Evolutionary conservation across 306 rosid species (phyloP), one percentile per base, ranked within the genome.

Genomic region (Vachellia collinsii): DNA sequence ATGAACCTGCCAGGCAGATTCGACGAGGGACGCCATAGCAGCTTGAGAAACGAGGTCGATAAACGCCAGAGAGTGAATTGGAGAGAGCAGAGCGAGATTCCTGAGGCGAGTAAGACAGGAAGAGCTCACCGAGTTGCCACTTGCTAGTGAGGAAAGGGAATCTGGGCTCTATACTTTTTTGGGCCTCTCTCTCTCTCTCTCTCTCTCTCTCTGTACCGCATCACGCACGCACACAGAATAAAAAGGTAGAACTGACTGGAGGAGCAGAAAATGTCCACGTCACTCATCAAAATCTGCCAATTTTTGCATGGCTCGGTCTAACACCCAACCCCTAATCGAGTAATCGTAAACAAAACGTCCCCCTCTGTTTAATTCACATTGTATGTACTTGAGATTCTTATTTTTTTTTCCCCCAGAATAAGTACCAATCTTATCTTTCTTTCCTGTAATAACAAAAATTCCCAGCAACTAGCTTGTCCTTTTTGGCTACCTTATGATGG

Each of bases 1-100:
- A 41, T 43, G 66, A 78, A 92, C 97, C 97, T 58, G 85, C 97
- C 97, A 92, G 39, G 85, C 88, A 88, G 94, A 90, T 89, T 85
- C 89, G 76, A 88, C 11, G 79, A 87, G 42, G 62, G 88, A 91
- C 63, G 91, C 92, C 94, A 91, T 91, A 39, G 66, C 23, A 63
- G 66, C 22, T 5, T 23, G 50, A 53, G 79, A 70, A 22, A 69
- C 8, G 47, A 34, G 62, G 70, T 34, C 36, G 79, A 64, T 29
- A 61, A n/a, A 43, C 34, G 59, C 41, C 25, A 29, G 4, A 29
- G 34, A 34, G 67, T 3, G 51, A 69, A 43, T 11, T 9, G 20
- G 63, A 7, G 43, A 51, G 2, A 17, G 20, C 20, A 68, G 70
- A 4, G 22, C 14, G 29, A 66, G 81, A 39, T 44, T 69, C 22